Percentiles rank a stretch among this genome's conserved stretches.
phyloP scores from a whole-genome alignment of 805 yeast species.

The Cyberlindnera mrakii region DNA sequence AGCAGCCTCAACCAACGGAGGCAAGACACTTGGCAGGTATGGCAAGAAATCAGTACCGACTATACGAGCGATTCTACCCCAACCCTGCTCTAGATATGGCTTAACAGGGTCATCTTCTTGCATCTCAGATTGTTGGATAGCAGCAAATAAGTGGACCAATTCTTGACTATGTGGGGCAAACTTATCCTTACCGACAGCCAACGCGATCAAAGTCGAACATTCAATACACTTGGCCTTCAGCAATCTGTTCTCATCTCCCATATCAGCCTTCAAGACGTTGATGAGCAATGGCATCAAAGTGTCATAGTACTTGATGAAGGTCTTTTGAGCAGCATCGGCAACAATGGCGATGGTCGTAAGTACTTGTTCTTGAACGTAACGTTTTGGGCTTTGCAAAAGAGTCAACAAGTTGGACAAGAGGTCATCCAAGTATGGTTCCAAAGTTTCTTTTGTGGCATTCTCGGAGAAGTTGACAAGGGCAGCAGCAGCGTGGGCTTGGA shows the following conservation, averaged over 20 bases:
- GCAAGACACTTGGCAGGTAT: conserved; percentile 75
- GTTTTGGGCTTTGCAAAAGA: conserved; percentile 76
- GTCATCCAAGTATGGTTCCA: conserved; percentile 90
- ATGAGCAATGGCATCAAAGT: conserved; percentile 87
- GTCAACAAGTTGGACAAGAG: conserved; percentile 68
- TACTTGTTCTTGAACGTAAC: conserved; percentile 96
- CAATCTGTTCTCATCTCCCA: conserved; percentile 70
- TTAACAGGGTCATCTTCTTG: conserved; percentile 82
- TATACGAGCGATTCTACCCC: conserved; percentile 90
- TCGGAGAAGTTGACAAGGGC: conserved; percentile 95
- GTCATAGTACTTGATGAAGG: conserved; percentile 87
- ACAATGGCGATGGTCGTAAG: conserved; percentile 93
- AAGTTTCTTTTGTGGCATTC: conserved; percentile 76
- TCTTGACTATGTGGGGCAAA: conserved; percentile 72
- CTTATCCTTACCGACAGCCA: conserved; percentile 91
- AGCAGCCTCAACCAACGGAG: conserved; percentile 83
- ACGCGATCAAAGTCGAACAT: conserved; percentile 89
- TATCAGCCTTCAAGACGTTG: conserved; percentile 70
- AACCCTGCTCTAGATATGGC: conserved; percentile 84
- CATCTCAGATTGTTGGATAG: conserved; percentile 54
- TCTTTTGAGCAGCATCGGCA: conserved; percentile 91
- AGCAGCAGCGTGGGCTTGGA: conserved; percentile 98
- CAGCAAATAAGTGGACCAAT: conserved; percentile 62
- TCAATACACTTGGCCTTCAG: conserved; percentile 92
- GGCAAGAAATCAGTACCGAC: conserved; percentile 84